Conservation (phyloP, 768 basidiomycete species). For the Exidia glandulosa region DNA sequence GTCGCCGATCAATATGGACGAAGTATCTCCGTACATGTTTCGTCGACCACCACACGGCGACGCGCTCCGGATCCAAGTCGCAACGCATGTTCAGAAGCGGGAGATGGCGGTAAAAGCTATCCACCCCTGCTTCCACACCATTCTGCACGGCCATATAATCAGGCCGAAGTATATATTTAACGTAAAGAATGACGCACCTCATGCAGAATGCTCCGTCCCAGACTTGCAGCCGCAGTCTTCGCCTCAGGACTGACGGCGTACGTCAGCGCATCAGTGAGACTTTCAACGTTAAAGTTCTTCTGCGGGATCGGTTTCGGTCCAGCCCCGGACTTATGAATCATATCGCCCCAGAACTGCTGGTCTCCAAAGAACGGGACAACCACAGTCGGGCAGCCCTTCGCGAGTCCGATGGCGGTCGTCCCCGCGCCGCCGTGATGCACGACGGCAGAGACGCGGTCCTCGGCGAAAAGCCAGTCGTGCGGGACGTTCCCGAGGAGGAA, state of each 20-base stretch:
- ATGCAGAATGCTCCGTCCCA: conserved; percentile 39
- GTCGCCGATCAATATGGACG: neutral
- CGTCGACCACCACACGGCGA: conserved; percentile 51
- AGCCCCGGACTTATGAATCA: conserved; percentile 50
- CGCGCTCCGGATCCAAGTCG: conserved; percentile 38
- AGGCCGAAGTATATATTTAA: neutral
- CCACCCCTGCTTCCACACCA: conserved; percentile 36
- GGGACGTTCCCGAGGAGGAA: conserved; percentile 56
- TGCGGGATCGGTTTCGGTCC: conserved; percentile 51
- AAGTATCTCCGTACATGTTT: conserved; percentile 29
- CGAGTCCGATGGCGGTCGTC: conserved; percentile 51
- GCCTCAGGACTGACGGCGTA: conserved; percentile 36
- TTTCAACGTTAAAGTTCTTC: conserved; percentile 37
- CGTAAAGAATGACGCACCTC: conserved; percentile 27
- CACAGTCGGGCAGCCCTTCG: conserved; percentile 48
- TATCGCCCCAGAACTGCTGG: conserved; percentile 46
- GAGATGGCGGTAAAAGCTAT: conserved; percentile 48
- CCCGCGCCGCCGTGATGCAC: conserved; percentile 60
- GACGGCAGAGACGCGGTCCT: conserved; percentile 41
- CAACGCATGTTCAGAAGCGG: conserved; percentile 55
- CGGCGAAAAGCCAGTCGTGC: conserved; percentile 57
- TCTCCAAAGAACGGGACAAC: conserved; percentile 61
- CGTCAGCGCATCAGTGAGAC: conserved; percentile 39
- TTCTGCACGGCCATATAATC: no score
- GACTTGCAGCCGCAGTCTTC: conserved; percentile 33